These are phyloP conservation scores for Naematelia aurantialba DNA, from an alignment of 768 basidiomycete species.

Conservation along the genomic window DNA sequence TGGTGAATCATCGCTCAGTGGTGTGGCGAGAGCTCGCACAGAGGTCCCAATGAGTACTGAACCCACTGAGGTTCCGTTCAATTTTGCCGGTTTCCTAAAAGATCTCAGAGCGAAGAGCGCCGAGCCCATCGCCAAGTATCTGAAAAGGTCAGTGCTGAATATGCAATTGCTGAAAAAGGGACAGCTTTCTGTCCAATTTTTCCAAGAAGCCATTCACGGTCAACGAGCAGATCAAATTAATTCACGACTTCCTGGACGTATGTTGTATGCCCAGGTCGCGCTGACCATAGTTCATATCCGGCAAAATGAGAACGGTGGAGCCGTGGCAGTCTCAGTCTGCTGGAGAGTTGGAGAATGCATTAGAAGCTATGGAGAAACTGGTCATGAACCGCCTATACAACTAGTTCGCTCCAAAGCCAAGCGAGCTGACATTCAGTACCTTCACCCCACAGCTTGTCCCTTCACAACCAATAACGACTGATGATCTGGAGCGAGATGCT, in stretches of 20 bases:
- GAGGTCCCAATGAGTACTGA: neutral
- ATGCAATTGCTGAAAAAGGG: neutral
- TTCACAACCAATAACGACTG: constrained; percentile 74
- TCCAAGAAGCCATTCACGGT: constrained; percentile 86
- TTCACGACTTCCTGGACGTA: constrained; percentile 87
- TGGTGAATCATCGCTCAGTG: neutral
- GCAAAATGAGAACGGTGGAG: constrained; percentile 63
- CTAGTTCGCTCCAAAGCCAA: constrained; percentile 63
- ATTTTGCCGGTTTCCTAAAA: constrained; percentile 91
- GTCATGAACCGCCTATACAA: constrained; percentile 98
- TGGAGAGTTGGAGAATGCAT: constrained; percentile 87
- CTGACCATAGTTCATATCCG: constrained; percentile 72
- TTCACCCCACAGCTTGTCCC: constrained; percentile 80
- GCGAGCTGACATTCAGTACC: constrained; percentile 59
- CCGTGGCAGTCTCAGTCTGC: constrained; percentile 73
- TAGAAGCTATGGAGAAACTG: constrained; percentile 99
- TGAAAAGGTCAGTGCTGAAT: constrained; percentile 72
- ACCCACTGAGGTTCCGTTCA: constrained; percentile 56
- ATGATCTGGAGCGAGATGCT: constrained; percentile 94
- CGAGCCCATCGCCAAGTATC: constrained; percentile 89
- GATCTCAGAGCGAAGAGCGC: constrained; percentile 85
- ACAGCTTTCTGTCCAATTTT: constrained; percentile 88
- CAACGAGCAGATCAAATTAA: constrained; percentile 88
- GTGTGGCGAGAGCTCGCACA: neutral
- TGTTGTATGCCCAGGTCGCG: constrained; percentile 36